Evolutionary conservation across 2,329 filamentous ascomycete species (phyloP), one percentile per base, ranked within the genome.

Genomic region (Phialophora verrucosa): DNA sequence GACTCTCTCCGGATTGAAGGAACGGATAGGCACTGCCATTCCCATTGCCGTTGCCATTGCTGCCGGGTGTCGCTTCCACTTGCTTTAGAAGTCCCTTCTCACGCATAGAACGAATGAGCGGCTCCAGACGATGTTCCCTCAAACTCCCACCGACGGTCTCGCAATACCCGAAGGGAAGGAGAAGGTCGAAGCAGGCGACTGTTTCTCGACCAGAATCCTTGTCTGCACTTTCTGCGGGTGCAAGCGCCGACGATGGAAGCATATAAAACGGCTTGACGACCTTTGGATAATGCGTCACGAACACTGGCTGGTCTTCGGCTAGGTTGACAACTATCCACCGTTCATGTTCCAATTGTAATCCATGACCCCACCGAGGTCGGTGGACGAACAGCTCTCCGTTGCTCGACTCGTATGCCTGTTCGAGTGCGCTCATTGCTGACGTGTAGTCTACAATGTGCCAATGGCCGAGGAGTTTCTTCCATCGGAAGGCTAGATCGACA

Each of bases 201-300:
- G 92, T 96, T 57, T 78, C 74, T 38, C 71, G 67, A 12, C 44
- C 59, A 4, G 32, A 20, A 17, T 59, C 38, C 12, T 62, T 23
- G 32, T 47, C 42, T n/a, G 58, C 12, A 23, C 58, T 44, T 3
- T 58, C 32, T 32, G 31, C 53, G 17, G 56, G 53, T 23, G 58
- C 49, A 17, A 27, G 47, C 25, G 42, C 17, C 7, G 64, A 59
- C 5, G 85, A 86, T 17, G 87, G 86, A 1, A 86, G 78, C 91
- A 93, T 93, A 78, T 93, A 99, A 79, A 98, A 99, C 11, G 94
- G 92, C 80, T 99, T 99, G 76, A 95, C 88, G 56, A 84, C 82
- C 70, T 87, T 87, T n/a, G 95, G 95, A 76, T 97, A 99, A 77
- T 97, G 85, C 14, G 93, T 98, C 70, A 99, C 88, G 76, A 98